These are phyloP conservation scores for Paramecium pentaurelia DNA, from an alignment of 73 alveolate species.

Conservation along the genomic window DNA sequence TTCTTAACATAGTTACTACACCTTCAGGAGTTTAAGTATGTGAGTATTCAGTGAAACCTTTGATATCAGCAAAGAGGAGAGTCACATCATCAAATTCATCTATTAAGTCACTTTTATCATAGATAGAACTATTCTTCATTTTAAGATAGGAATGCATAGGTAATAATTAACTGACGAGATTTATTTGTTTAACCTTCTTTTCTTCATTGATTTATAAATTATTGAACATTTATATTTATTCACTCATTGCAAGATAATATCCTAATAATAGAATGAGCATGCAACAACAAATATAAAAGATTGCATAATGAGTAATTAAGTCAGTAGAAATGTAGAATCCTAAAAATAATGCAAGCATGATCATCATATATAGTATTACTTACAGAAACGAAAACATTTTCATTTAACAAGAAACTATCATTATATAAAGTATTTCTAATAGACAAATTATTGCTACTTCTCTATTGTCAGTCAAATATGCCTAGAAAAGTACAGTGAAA, in stretches of 20 bases:
- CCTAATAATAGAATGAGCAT: not conserved
- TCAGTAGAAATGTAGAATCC: not conserved
- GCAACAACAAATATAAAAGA: not conserved
- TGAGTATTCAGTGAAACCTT: conserved; percentile 58
- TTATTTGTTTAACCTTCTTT: not conserved
- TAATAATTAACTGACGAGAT: not conserved
- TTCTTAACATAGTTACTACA: conserved; percentile 57
- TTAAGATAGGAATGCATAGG: conserved; percentile 26
- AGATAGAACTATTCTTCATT: conserved; percentile 3
- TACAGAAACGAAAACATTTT: conserved; percentile 7
- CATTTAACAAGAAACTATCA: not conserved
- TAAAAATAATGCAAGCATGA: not conserved
- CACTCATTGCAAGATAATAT: conserved; percentile 11
- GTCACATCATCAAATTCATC: conserved; percentile 67
- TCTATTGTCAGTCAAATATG: conserved; percentile 9
- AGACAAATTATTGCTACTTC: not conserved
- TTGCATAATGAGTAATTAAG: not conserved
- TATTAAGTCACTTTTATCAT: conserved; percentile 35
- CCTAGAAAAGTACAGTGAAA: not conserved
- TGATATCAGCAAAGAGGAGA: conserved; percentile 57
- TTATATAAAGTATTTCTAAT: not conserved
- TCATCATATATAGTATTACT: not conserved
- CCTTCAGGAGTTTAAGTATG: conserved; percentile 44
- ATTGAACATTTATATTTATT: conserved; percentile 12
- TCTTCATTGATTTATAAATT: conserved; percentile 28